Evolutionary conservation across 179 eudicot genomes (phyloP), one percentile per base, ranked within the genome.

Genomic region (Spergularia azorica): DNA sequence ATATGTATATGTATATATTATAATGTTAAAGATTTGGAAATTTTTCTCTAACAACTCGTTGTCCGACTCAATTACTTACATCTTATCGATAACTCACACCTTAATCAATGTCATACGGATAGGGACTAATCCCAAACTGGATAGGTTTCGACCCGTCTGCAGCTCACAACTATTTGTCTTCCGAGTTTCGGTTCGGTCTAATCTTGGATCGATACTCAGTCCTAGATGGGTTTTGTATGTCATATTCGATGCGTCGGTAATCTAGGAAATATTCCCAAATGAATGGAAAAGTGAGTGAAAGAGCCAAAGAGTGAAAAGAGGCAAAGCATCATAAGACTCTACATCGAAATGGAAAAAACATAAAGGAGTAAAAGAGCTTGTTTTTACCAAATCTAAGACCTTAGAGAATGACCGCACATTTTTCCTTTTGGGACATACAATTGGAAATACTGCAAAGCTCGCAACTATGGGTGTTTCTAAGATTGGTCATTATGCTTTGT

Each of bases 401-500:
- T 17, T 15, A 55, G 60, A 46, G 41, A 62, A 54, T 63, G 48
- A 63, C 71, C 58, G 3, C 64, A 38, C 58, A 71, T 39, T 52
- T n/a, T 39, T 63, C 51, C 67, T 78, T 78, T 38, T 13, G 26
- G 13, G 46, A 36, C 41, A 26, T 32, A 78, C 32, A 54, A 26
- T 14, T 52, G 36, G 62, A 13, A n/a, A n/a, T n/a, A n/a, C n/a
- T 39, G 50, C 55, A 62, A 78, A 51, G n/a, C 9, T 78, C 55
- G 50, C 60, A 16, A 64, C 55, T 72, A 58, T 50, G 51, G 69
- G 52, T 59, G 26, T 73, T 41, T 18, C 20, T 58, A 12, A 59
- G 18, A 38, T 57, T 21, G 72, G 36, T 66, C 13, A 59, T 36
- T 73, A 73, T 81, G 65, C 81, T 69, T 62, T 61, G 55, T 68